These are phyloP conservation scores for Jasminum sambac DNA, from an alignment of 257 asterid genomes.

Conservation along the genomic window DNA sequence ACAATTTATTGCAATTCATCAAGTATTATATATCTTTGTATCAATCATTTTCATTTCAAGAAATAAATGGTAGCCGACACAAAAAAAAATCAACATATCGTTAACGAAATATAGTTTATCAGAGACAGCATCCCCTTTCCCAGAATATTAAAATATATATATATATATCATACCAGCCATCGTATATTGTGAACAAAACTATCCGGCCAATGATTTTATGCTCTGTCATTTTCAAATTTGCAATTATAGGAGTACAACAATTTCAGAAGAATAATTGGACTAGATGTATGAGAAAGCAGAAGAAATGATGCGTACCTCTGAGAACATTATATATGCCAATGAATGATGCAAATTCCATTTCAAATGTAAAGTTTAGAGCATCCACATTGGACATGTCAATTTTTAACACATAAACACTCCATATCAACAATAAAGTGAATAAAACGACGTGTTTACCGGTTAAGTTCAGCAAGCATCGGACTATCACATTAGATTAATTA, in stretches of 20 bases:
- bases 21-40: conserved; percentile 2
- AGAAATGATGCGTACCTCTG: not conserved
- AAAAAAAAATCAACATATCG: not conserved
- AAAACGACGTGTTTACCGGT: too few relatives aligned
- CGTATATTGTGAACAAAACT: not conserved
- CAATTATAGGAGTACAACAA: not conserved
- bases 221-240: not conserved
- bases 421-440: too few relatives aligned
- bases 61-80: not conserved
- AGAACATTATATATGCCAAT: not conserved
- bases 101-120: not conserved
- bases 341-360: conserved; percentile 4
- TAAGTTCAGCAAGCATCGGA: too few relatives aligned
- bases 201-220: not conserved
- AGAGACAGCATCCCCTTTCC: not conserved
- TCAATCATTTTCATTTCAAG: conserved; percentile 10
- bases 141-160: not conserved
- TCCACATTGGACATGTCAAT: too few relatives aligned
- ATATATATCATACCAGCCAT: not conserved
- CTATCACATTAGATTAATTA: too few relatives aligned
- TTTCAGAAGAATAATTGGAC: not conserved
- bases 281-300: not conserved
- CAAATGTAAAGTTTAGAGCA: conserved; percentile 2
- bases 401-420: too few relatives aligned
- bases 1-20: not conserved